Conservation (phyloP, 2,329 filamentous ascomycete species). For the Truncatella angustata region DNA sequence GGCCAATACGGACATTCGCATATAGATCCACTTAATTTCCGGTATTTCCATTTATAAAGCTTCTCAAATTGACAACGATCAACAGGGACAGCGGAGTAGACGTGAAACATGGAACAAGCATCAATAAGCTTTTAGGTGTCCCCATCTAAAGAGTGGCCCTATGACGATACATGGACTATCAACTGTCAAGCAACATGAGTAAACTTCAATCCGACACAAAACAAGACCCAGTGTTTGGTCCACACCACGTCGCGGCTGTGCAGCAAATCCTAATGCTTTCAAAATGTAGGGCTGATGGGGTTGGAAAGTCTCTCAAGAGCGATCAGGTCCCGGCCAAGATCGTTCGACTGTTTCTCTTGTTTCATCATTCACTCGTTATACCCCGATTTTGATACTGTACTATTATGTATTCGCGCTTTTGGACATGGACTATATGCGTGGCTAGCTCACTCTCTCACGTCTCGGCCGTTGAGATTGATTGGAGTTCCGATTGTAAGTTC, state of each 20-base stretch:
- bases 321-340: background rate
- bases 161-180: too few relatives aligned
- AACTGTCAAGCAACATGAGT: background rate
- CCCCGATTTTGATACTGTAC: background rate
- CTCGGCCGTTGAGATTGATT: slow-evolving; percentile 16
- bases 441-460: slow-evolving; percentile 10
- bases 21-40: background rate
- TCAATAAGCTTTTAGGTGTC: background rate
- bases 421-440: background rate
- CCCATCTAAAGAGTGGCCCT: slow-evolving; percentile 1
- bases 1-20: background rate
- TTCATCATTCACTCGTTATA: background rate
- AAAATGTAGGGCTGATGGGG: background rate
- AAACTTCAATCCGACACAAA: background rate
- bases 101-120: slow-evolving; percentile 2
- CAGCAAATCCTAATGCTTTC: slow-evolving; percentile 4
- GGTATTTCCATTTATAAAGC: background rate
- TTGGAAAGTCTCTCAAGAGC: background rate
- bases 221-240: slow-evolving; percentile 4
- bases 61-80: background rate
- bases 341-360: background rate
- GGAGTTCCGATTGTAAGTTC: slow-evolving; percentile 12
- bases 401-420: slow-evolving; percentile 2
- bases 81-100: background rate
- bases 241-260: slow-evolving; percentile 7